A percentile compares a stretch with the other conserved stretches of the same genome.
Conservation (phyloP, 495 filamentous ascomycete species). For the Neurospora discreta region DNA sequence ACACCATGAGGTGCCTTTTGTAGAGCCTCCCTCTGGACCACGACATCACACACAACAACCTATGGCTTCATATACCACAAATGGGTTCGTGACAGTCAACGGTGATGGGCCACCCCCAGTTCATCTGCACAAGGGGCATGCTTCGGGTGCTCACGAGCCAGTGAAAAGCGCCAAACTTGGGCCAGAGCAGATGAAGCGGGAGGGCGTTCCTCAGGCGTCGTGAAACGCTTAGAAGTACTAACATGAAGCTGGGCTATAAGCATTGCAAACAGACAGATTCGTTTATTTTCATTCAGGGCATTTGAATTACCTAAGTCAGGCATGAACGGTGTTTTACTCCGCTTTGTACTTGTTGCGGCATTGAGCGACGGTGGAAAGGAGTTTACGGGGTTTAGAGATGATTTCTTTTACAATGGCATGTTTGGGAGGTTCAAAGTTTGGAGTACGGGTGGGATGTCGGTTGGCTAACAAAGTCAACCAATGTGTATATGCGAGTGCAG, state of each 20-base stretch:
- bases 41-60: conserved; percentile 25
- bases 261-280: neutral
- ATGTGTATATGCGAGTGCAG: neutral
- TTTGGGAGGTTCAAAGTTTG: neutral
- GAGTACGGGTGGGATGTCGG: neutral
- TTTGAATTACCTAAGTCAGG: neutral
- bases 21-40: conserved; percentile 17
- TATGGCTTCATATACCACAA: conserved; percentile 15
- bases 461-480: neutral
- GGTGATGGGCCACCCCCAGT: conserved; percentile 15
- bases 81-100: conserved; percentile 11
- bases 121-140: conserved; percentile 13
- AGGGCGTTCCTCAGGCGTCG: conserved; percentile 16
- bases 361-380: neutral
- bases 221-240: conserved; percentile 1
- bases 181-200: conserved; percentile 14
- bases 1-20: conserved; percentile 18
- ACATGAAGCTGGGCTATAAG: neutral
- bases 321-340: neutral
- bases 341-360: neutral
- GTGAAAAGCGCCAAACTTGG: conserved; percentile 13
- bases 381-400: neutral
- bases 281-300: neutral
- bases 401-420: neutral
- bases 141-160: conserved; percentile 8